Evolutionary conservation across 768 basidiomycete species (phyloP).

Genomic region (Leccinum uliginosum): DNA sequence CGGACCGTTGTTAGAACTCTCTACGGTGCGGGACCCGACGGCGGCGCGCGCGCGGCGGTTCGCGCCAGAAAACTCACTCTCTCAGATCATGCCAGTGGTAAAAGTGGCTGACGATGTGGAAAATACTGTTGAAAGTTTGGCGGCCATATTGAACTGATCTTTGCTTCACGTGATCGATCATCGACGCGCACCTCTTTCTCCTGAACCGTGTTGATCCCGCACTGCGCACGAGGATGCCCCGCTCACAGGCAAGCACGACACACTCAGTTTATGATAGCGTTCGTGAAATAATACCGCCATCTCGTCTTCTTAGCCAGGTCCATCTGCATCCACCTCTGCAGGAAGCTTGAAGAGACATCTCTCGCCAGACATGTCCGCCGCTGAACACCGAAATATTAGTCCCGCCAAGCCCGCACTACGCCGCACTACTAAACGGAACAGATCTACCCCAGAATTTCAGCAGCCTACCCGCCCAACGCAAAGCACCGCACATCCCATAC

Average conservation of each 20-base stretch:
- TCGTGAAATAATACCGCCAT: background rate
- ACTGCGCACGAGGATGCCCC: constrained; percentile 9
- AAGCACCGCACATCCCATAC: background rate
- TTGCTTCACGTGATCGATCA: constrained; percentile 21
- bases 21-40: background rate
- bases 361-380: constrained; percentile 14
- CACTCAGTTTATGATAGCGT: background rate
- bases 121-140: background rate
- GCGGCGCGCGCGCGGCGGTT: background rate
- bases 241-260: constrained; percentile 12
- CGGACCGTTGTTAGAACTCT: background rate
- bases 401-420: constrained; percentile 3
- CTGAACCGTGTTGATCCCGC: background rate
- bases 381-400: background rate
- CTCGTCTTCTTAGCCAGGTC: constrained; percentile 5
- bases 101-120: too few species aligned
- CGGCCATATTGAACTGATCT: constrained; percentile 15
- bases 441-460: constrained; percentile 4
- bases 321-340: constrained; percentile 14
- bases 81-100: background rate
- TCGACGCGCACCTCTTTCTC: background rate
- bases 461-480: constrained; percentile 12
- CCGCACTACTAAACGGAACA: constrained; percentile 19
- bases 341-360: constrained; percentile 21
- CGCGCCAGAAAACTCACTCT: background rate